Conservation (phyloP, 192 early-diverging fungal genomes). For the Chytriomyces sp. region DNA sequence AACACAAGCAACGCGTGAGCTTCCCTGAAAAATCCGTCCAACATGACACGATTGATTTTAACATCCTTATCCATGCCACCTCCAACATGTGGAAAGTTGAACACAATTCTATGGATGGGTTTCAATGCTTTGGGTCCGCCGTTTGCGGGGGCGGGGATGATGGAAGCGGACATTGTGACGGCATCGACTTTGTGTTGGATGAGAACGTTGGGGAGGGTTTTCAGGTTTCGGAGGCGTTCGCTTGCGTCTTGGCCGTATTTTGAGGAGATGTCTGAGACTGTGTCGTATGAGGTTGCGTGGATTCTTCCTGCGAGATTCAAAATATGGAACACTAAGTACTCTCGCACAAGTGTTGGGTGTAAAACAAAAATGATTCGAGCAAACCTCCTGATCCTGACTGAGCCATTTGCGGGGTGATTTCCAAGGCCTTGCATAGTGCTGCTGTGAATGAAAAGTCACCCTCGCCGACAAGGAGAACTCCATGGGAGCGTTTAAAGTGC, state of each 20-base stretch:
- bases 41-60: constrained; percentile 36
- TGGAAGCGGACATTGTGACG: constrained; percentile 24
- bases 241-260: constrained; percentile 17
- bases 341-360: not conserved
- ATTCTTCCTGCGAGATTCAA: constrained; percentile 1
- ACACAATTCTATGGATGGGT: constrained; percentile 43
- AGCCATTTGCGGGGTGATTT: not conserved
- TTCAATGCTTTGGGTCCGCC: not conserved
- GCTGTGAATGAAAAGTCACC: constrained; percentile 52
- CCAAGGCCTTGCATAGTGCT: constrained; percentile 40
- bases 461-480: constrained; percentile 54
- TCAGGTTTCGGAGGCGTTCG: constrained; percentile 1
- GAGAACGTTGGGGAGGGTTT: not conserved
- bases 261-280: constrained; percentile 1
- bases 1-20: constrained; percentile 15
- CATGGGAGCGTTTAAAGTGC: constrained; percentile 29
- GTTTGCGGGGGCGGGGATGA: not conserved
- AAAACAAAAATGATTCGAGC: not conserved
- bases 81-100: constrained; percentile 55
- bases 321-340: no score
- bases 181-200: constrained; percentile 43
- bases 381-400: no score
- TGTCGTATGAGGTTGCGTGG: constrained; percentile 30
- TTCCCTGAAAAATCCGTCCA: constrained; percentile 40
- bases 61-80: constrained; percentile 39